A percentile compares a stretch with the other conserved stretches of the same genome.
phyloP scores from a whole-genome alignment of 2,329 filamentous ascomycete species.

The Sporothrix schenckii region DNA sequence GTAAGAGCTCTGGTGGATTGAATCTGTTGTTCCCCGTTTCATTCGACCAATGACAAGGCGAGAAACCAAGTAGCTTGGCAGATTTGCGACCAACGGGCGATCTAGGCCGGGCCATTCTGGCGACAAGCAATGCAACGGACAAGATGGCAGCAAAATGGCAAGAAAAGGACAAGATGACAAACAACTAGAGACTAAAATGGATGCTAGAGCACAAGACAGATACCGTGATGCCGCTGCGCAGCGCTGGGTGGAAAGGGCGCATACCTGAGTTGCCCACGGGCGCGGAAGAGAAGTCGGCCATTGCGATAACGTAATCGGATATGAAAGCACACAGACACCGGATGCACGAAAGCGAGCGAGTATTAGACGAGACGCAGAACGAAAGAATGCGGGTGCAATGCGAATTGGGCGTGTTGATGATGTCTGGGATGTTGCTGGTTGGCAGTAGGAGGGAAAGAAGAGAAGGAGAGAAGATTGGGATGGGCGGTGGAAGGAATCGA shows the following conservation, averaged over 20 bases:
- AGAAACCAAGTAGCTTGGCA: conserved; percentile 15
- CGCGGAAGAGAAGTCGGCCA: conserved; percentile 31
- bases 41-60: conserved; percentile 4
- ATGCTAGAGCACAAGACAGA: background rate
- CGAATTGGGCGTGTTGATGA: conserved; percentile 1
- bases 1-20: conserved; percentile 5
- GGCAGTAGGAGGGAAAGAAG: background rate
- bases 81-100: conserved; percentile 7
- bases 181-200: background rate
- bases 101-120: conserved; percentile 17
- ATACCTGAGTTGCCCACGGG: conserved; percentile 33
- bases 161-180: background rate
- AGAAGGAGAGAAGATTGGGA: background rate
- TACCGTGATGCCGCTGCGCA: background rate
- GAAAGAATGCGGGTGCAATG: background rate
- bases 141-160: background rate
- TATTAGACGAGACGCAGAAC: background rate
- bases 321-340: background rate
- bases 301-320: conserved; percentile 36
- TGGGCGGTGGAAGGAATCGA: background rate
- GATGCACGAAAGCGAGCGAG: background rate
- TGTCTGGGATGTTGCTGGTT: background rate
- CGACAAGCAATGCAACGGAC: background rate
- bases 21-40: conserved; percentile 4
- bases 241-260: conserved; percentile 6